Base-by-base conservation (phyloP, 139 green algal genomes). In the Chlorella sp. region DNA sequence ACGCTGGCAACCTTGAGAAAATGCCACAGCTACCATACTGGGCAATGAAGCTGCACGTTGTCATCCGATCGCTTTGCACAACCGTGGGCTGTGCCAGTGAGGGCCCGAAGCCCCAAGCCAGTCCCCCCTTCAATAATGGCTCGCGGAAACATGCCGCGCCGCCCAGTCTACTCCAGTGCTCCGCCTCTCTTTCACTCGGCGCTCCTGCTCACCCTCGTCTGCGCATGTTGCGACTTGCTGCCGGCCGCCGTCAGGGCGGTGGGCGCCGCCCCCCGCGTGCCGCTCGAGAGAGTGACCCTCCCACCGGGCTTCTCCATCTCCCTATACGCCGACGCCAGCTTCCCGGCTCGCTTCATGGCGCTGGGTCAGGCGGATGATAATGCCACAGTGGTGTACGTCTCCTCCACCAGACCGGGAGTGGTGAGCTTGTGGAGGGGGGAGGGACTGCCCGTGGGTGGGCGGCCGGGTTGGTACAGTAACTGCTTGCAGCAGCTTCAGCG, bases 291-390 rank as follows among this genome's bases (percentile, higher is more conserved):
- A 39, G 68, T 81, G 3, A 42, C 14, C 30, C 30, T 81, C 60
- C 84, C 84, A 4, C 84, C 84, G 0, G 77, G 78, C 86, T 90
- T 90, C 61, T 75, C 57, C 37, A 90, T 90, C 37, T 14, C 21
- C 24, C 86, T 85, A 0, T 90, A 69, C 32, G 30, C 34, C 11
- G 42, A 78, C 14, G 28, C 36, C 36, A 78, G 16, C n/a, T 83
- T 90, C 42, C 86, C 86, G 0, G 76, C 86, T 2, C 76, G 86
- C 36, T 79, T 85, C 79, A 39, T 90, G 60, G 86, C 78, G 3
- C 77, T 86, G 86, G 86, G 86, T 3, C 61, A 78, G 48, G 21
- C 64, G 21, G 11, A 71, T 28, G 64, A 71, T 4, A 18, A 90
- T 12, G 37, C 26, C 22, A 90, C 86, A 32, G 78, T 90, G 0